A percentile compares a stretch with the other conserved stretches of the same genome.
phyloP scores from a whole-genome alignment of 164 flowering plant species.

The Magnolia kwangsiensis region DNA sequence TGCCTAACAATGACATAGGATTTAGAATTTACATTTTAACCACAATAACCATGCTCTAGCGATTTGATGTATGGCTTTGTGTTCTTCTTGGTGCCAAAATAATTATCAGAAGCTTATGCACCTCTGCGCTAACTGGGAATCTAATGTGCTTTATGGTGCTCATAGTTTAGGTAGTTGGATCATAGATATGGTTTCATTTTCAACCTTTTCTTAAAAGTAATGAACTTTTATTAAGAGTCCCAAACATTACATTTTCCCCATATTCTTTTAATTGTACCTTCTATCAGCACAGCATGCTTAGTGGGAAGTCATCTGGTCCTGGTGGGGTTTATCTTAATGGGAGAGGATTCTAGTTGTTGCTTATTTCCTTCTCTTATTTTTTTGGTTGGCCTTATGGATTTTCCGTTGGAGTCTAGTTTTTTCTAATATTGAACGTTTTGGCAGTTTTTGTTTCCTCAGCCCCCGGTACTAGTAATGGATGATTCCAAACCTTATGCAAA shows the following conservation, averaged over 20 bases:
- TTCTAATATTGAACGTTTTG: constrained; percentile 7
- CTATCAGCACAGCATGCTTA: not conserved
- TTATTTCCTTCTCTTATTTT: not conserved
- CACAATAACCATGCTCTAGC: not conserved
- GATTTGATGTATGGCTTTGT: not conserved
- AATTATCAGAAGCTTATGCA: constrained; percentile 1
- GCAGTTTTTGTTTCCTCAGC: constrained; percentile 20
- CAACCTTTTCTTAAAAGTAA: not conserved
- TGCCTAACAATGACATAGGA: not conserved
- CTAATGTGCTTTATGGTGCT: constrained; percentile 2
- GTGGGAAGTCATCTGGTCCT: not conserved
- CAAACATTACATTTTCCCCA: not conserved
- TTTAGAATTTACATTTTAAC: not conserved
- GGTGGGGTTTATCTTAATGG: not conserved
- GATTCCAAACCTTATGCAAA: constrained; percentile 4
- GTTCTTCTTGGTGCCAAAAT: not conserved
- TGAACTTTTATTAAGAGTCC: not conserved
- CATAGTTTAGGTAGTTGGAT: not conserved
- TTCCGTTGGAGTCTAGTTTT: not conserved
- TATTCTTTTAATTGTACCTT: not conserved
- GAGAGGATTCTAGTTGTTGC: not conserved
- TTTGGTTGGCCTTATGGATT: not conserved
- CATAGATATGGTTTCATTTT: not conserved
- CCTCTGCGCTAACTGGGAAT: not conserved
- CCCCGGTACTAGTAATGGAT: constrained; percentile 18